Evolutionary conservation across 1,284 basidiomycete species (phyloP), one percentile per base, ranked within the genome.

Genomic region (Cutaneotrichosporon sp.): DNA sequence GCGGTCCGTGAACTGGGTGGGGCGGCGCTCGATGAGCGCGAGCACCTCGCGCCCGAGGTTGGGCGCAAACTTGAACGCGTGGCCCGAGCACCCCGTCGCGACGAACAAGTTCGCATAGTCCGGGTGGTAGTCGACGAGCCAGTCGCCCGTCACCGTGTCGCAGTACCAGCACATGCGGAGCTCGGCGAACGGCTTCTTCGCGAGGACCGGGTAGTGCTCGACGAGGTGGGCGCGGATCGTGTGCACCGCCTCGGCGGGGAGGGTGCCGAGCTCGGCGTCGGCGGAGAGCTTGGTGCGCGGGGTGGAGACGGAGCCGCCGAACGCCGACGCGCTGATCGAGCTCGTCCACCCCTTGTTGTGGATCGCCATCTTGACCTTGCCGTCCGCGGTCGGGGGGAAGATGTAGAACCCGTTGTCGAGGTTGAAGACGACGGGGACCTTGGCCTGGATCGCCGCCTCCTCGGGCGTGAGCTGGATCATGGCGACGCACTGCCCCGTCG

Each of bases 1-100:
- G 65, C 86, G 87, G 56, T 66, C 54, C n/a, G 53, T 46, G 50
- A 63, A 66, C 43, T 31, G 22, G 14, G 59, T 72, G 0, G 79
- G 81, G 16, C 90, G 79, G 52, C 84, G 85, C 75, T 91, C 84
- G 29, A 95, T 82, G 1, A 87, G 82, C 65, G 89, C 87, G 11
- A 83, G 86, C 16, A 94, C 86, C 27, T 94, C 81, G 10, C 84
- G 79, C 13, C 93, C 93, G 58, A 97, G 84, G 38, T 86, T 86
- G 14, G 92, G 92, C 9, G 94, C 82, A 81, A 95, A 95, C 88
- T 82, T 82, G 80, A 81, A 82, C 4, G 74, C 82, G 65, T 83
- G 81, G 7, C 81, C 78, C 27, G 74, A 78, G 47, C 80, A 82
- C 18, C 81, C 82, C 7, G 77, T 76, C 0, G 80, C 80, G 13